phyloP scores from a whole-genome alignment of 1,284 basidiomycete genomes.

The Xerocomus nothofagi region DNA sequence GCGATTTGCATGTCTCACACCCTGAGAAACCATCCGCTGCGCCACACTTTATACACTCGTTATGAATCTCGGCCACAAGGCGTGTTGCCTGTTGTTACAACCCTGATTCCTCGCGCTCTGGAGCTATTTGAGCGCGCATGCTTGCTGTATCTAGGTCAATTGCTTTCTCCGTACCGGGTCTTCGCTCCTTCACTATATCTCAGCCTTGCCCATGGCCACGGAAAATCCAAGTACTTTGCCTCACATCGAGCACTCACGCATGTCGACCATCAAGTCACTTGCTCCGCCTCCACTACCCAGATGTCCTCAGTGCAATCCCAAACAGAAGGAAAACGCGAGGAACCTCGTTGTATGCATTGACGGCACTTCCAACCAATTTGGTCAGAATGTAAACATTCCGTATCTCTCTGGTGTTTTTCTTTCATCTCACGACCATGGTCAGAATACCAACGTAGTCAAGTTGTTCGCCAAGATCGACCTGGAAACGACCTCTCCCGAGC shows the following conservation, averaged over 20 bases:
- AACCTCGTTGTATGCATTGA: constrained; percentile 34
- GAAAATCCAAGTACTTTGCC: background rate
- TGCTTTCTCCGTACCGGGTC: background rate
- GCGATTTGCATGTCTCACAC: constrained; percentile 5
- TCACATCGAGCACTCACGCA: background rate
- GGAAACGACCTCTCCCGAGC: constrained; percentile 15
- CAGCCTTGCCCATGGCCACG: background rate
- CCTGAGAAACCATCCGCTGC: background rate
- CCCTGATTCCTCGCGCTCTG: background rate
- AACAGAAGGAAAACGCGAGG: constrained; percentile 14
- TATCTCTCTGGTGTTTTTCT: background rate
- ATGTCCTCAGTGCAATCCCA: constrained; percentile 17
- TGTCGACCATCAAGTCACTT: background rate
- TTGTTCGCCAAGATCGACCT: constrained; percentile 31
- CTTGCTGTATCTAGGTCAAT: background rate
- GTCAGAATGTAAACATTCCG: constrained; percentile 21
- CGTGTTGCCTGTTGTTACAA: background rate
- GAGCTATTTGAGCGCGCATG: constrained; percentile 5
- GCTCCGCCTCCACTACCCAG: background rate
- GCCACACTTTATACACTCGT: constrained; percentile 1
- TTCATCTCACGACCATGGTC: constrained; percentile 10
- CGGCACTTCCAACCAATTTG: constrained; percentile 31
- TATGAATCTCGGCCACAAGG: background rate
- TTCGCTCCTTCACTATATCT: background rate
- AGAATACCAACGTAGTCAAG: constrained; percentile 41